phyloP scores from a whole-genome alignment of 768 basidiomycete genomes.

The Suillus plorans region DNA sequence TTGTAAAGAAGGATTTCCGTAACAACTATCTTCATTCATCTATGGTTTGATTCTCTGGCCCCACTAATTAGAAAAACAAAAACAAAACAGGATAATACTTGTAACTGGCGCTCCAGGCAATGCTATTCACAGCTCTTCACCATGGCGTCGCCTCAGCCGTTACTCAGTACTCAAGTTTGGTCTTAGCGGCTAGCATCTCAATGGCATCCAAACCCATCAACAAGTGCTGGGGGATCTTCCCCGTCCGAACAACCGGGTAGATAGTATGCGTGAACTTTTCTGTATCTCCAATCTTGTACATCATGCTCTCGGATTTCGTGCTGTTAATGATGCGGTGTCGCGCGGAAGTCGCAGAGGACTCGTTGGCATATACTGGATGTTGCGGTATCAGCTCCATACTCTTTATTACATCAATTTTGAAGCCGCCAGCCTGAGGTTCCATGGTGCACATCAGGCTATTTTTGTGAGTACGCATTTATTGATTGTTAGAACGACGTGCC shows the following conservation, averaged over 20 bases:
- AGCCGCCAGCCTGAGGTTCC: too few relatives aligned
- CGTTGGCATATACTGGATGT: neutral
- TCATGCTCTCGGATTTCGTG: neutral
- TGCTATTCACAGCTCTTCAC: neutral
- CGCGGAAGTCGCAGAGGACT: too few relatives aligned
- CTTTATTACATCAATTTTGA: too few relatives aligned
- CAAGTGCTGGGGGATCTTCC: slow-evolving; percentile 14
- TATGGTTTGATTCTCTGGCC: neutral
- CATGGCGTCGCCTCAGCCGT: slow-evolving; percentile 3
- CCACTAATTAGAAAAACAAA: neutral
- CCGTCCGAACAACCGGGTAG: too few relatives aligned
- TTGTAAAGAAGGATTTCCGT: neutral
- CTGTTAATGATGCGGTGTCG: neutral
- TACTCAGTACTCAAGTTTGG: too few relatives aligned
- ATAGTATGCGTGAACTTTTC: too few relatives aligned
- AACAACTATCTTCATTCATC: neutral
- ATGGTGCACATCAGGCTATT: neutral
- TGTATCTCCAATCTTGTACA: too few relatives aligned
- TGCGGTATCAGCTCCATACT: too few relatives aligned
- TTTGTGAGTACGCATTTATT: neutral
- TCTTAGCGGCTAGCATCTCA: neutral
- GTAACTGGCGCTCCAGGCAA: neutral
- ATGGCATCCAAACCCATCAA: slow-evolving; percentile 13
- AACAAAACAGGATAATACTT: neutral
- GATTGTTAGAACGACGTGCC: slow-evolving; percentile 3